A percentile compares a stretch with the other conserved stretches of the same genome.
Conservation (phyloP, 345 rosid genomes). For the Xanthoceras sorbifolium region DNA sequence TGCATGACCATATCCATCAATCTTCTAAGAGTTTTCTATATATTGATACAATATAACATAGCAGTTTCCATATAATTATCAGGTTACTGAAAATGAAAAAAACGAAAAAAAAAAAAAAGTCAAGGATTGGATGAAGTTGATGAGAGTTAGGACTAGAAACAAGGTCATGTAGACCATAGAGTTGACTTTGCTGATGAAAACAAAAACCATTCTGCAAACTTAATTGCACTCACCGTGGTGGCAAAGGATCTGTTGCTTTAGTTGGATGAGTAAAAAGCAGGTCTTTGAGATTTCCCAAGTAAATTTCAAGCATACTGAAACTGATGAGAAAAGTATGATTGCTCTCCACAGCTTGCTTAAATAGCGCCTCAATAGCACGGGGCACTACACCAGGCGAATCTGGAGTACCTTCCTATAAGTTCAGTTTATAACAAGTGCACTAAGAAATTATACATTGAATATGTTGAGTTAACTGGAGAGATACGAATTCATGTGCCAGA, state of each 20-base stretch:
- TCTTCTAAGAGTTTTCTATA: neutral
- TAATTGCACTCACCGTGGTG: slow-evolving; percentile 54
- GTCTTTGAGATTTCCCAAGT: slow-evolving; percentile 80
- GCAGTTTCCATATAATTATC: neutral
- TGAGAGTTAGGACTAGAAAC: neutral
- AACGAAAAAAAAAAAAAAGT: too few relatives aligned
- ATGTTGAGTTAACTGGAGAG: neutral
- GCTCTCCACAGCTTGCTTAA: slow-evolving; percentile 58
- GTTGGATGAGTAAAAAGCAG: slow-evolving; percentile 59
- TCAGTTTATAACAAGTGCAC: neutral
- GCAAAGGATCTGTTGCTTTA: slow-evolving; percentile 48
- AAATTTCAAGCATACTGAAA: slow-evolving; percentile 89
- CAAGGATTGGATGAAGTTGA: neutral
- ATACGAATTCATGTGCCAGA: neutral
- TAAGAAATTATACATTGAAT: slow-evolving; percentile 2
- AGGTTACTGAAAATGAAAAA: neutral
- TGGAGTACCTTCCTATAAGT: slow-evolving; percentile 63
- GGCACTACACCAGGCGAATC: slow-evolving; percentile 70
- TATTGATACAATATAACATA: neutral
- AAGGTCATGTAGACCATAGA: neutral
- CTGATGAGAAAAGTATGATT: slow-evolving; percentile 51
- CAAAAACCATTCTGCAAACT: neutral
- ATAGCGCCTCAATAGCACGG: slow-evolving; percentile 53
- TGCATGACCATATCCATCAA: neutral
- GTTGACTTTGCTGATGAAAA: neutral